Conservation (phyloP, 2,329 filamentous ascomycete genomes). For the Neurospora sp. region DNA sequence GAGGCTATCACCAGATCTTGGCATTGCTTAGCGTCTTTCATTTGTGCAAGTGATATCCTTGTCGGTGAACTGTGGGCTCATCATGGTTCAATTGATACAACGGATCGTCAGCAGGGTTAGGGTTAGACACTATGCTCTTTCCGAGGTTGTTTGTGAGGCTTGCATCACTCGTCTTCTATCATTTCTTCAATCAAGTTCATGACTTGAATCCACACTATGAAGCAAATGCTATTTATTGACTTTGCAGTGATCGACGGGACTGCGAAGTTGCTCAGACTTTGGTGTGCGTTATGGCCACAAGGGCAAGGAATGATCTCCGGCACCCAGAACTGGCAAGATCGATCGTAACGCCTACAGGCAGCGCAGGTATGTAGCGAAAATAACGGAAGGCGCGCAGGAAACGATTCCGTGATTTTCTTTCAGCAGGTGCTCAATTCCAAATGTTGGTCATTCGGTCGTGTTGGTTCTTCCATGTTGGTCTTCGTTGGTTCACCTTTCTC, state of each 20-base stretch:
- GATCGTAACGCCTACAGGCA: background rate
- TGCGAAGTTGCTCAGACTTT: background rate
- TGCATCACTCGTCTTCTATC: background rate
- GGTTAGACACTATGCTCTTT: background rate
- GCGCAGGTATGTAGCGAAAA: background rate
- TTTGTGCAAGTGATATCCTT: background rate
- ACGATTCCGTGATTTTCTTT: background rate
- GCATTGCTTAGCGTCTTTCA: background rate
- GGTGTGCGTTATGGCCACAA: background rate
- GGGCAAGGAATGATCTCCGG: background rate
- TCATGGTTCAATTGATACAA: no score
- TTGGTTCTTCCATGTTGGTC: background rate
- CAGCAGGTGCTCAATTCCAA: background rate
- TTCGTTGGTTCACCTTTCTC: background rate
- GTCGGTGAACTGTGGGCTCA: background rate
- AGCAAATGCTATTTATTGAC: accelerated
- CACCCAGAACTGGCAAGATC: background rate
- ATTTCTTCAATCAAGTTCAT: background rate
- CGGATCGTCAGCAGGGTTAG: background rate
- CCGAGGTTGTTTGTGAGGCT: background rate
- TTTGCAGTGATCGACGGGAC: background rate
- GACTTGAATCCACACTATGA: background rate
- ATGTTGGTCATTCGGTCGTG: background rate
- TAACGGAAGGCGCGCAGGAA: background rate
- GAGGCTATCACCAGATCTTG: background rate